Evolutionary conservation across 768 basidiomycete species (phyloP).

Genomic region (Leccinum broughii): DNA sequence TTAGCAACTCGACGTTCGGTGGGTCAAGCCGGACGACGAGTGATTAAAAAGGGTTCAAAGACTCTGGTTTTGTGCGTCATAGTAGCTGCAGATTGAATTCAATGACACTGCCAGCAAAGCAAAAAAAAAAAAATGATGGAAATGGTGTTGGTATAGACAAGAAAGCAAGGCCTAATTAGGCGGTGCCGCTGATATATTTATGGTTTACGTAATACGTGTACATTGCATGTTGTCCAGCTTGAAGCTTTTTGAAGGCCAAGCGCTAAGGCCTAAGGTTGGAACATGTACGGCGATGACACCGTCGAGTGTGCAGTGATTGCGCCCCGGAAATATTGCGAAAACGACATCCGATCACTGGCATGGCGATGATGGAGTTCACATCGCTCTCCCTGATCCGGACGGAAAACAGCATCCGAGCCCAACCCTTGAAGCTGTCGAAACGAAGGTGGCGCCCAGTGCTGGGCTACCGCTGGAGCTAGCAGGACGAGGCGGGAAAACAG

Average conservation of each 20-base stretch:
- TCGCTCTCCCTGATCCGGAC: neutral
- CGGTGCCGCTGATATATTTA: neutral
- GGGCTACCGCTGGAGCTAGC: neutral
- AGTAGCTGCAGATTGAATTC: neutral
- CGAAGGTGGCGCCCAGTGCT: neutral
- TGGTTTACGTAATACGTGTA: neutral
- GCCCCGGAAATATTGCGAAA: constrained; percentile 15
- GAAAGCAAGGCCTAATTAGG: neutral
- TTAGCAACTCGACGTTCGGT: constrained; percentile 55
- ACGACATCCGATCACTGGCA: neutral
- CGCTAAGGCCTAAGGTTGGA: no score
- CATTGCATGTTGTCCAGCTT: neutral
- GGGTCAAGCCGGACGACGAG: constrained; percentile 43
- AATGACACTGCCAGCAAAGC: neutral
- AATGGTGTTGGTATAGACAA: neutral
- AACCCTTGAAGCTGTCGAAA: neutral
- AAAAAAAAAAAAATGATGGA: neutral
- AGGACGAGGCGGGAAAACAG: neutral
- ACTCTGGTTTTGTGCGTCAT: neutral
- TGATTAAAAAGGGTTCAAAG: constrained; percentile 42
- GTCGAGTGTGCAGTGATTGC: constrained; percentile 24
- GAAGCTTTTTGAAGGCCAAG: no score
- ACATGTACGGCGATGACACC: constrained; percentile 20
- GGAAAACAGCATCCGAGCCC: no score
- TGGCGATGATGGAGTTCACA: neutral